phyloP scores from a whole-genome alignment of 768 basidiomycete genomes.

The Clavaria fumosa region DNA sequence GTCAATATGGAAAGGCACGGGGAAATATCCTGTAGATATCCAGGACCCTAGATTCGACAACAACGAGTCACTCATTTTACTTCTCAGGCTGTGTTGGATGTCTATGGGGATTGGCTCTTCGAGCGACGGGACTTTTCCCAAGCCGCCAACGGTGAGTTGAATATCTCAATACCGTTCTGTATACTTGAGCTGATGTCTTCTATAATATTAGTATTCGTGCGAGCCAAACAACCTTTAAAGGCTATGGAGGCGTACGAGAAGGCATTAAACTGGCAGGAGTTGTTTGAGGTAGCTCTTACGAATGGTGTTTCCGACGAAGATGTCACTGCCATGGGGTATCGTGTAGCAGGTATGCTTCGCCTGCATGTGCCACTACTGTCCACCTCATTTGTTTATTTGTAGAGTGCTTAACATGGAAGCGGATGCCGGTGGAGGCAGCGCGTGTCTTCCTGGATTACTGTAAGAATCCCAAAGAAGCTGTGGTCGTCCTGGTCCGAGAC shows the following conservation, averaged over 20 bases:
- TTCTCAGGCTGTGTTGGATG: conserved; percentile 44
- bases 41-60: not conserved
- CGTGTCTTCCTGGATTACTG: conserved; percentile 75
- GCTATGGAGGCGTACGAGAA: conserved; percentile 84
- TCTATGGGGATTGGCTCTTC: conserved; percentile 81
- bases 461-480: conserved; percentile 59
- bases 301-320: conserved; percentile 38
- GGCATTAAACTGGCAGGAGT: conserved; percentile 78
- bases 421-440: conserved; percentile 66
- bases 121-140: conserved; percentile 72
- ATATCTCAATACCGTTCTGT: conserved; percentile 2
- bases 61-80: not conserved
- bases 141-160: conserved; percentile 56
- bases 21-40: conserved; percentile 40
- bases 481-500: conserved; percentile 65
- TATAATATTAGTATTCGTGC: conserved; percentile 48
- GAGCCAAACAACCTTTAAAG: conserved; percentile 46
- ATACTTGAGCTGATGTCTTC: conserved; percentile 5
- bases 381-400: conserved; percentile 6
- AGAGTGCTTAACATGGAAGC: conserved; percentile 78
- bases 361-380: not conserved
- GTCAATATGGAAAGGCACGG: conserved; percentile 53
- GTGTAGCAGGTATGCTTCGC: conserved; percentile 44
- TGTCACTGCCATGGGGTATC: conserved; percentile 48
- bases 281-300: conserved; percentile 64